Conservation (phyloP, 2,329 filamentous ascomycete species). For the Pseudogymnoascus sp. region DNA sequence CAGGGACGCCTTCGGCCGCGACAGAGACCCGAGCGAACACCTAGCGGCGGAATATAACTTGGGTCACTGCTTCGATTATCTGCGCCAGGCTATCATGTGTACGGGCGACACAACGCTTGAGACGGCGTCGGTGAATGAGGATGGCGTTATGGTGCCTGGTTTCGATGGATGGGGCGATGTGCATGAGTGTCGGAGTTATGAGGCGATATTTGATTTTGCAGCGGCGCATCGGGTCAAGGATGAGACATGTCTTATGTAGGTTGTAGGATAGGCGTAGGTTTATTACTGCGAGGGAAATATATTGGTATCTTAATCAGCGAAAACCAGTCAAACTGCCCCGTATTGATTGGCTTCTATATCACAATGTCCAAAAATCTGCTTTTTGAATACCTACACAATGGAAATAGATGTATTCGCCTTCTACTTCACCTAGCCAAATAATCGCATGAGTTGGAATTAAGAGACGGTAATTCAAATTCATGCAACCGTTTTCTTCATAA, state of each 20-base stretch:
- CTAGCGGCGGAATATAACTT: conserved; percentile 4
- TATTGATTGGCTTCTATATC: neutral
- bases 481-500: conserved; percentile 11
- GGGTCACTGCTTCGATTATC: conserved; percentile 18
- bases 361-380: neutral
- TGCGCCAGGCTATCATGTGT: conserved; percentile 17
- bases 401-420: conserved; percentile 30
- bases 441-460: conserved; percentile 9
- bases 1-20: neutral
- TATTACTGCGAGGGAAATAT: neutral
- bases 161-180: neutral
- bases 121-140: conserved; percentile 27
- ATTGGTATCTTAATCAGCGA: neutral
- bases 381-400: conserved; percentile 32
- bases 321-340: neutral
- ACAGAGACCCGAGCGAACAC: neutral
- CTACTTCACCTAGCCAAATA: neutral
- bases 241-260: neutral
- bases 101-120: conserved; percentile 18
- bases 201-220: neutral
- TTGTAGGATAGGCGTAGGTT: neutral
- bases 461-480: conserved; percentile 5
- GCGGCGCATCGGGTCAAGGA: neutral
- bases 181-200: neutral
- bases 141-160: neutral